phyloP scores from a whole-genome alignment of 164 flowering plant species.

The Umbellularia californica region DNA sequence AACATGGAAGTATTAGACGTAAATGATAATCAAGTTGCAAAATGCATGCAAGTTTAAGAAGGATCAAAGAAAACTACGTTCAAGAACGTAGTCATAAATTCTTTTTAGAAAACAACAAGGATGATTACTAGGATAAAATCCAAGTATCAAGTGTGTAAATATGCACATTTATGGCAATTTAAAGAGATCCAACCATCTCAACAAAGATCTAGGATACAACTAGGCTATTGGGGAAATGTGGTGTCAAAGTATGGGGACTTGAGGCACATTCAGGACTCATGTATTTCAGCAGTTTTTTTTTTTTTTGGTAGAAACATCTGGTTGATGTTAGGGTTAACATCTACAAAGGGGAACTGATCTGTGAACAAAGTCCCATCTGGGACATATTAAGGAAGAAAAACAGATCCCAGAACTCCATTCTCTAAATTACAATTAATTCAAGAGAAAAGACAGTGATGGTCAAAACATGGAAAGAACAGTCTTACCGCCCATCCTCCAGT shows the following conservation, averaged over 20 bases:
- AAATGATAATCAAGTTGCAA: too few species aligned
- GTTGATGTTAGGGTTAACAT: not conserved
- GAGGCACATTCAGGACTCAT: not conserved
- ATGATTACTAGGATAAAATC: too few species aligned
- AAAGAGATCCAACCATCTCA: too few species aligned
- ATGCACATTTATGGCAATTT: too few species aligned
- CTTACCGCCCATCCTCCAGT: not conserved
- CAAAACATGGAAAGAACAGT: not conserved
- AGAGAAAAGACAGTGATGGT: not conserved
- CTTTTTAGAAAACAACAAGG: too few species aligned
- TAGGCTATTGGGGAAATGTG: not conserved
- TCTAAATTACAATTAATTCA: not conserved
- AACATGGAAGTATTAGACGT: too few species aligned
- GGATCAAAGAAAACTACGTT: too few species aligned
- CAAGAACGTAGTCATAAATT: too few species aligned
- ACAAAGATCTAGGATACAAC: too few species aligned
- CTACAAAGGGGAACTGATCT: slow-evolving; percentile 4
- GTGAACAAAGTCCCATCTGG: not conserved
- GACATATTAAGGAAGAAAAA: not conserved
- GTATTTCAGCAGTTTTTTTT: not conserved
- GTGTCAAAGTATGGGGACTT: not conserved
- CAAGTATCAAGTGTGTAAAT: too few species aligned
- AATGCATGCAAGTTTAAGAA: too few species aligned
- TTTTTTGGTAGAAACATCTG: too few species aligned
- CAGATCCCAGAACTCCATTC: slow-evolving; percentile 4